Percentiles rank a stretch among this genome's conserved stretches.
phyloP scores from a whole-genome alignment of 2,329 filamentous ascomycete species.

The Ceratocystis ficicola region DNA sequence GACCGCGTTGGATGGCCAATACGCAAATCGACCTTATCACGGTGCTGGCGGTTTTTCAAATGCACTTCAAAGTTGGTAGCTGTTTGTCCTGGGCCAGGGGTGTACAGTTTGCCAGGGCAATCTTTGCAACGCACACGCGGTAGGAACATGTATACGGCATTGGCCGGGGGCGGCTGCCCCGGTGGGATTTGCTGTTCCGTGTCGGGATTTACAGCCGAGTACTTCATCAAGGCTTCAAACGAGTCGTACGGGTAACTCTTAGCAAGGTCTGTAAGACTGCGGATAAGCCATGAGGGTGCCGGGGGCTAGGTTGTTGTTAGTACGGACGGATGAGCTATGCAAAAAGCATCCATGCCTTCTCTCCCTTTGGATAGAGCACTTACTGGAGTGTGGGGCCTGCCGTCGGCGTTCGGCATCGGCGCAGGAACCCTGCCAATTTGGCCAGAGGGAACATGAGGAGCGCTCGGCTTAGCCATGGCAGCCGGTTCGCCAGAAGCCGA shows the following conservation, averaged over 20 bases:
- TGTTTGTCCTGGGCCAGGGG: slow-evolving; percentile 70
- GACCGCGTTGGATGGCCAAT: slow-evolving; percentile 25
- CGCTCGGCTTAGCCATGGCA: slow-evolving; percentile 21
- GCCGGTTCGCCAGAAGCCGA: slow-evolving; percentile 9
- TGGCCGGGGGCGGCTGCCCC: slow-evolving; percentile 43
- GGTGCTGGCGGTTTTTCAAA: slow-evolving; percentile 71
- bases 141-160: slow-evolving; percentile 68
- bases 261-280: slow-evolving; percentile 57
- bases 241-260: slow-evolving; percentile 65
- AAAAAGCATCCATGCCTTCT: background rate
- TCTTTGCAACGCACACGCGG: slow-evolving; percentile 86
- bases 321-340: background rate
- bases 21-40: slow-evolving; percentile 47
- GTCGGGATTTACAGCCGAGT: slow-evolving; percentile 62
- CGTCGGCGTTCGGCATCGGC: slow-evolving; percentile 46
- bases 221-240: slow-evolving; percentile 87
- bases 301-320: slow-evolving; percentile 48
- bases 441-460: slow-evolving; percentile 33
- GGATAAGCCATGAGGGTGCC: slow-evolving; percentile 72
- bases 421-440: slow-evolving; percentile 59
- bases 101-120: slow-evolving; percentile 89
- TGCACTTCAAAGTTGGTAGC: slow-evolving; percentile 90
- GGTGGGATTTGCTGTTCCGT: slow-evolving; percentile 52
- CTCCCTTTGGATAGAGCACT: slow-evolving; percentile 29
- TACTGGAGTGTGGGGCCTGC: slow-evolving; percentile 48